Evolutionary conservation across 805 yeast genomes (phyloP), one percentile per base, ranked within the genome.

Genomic region (Metschnikowia picachoensis): DNA sequence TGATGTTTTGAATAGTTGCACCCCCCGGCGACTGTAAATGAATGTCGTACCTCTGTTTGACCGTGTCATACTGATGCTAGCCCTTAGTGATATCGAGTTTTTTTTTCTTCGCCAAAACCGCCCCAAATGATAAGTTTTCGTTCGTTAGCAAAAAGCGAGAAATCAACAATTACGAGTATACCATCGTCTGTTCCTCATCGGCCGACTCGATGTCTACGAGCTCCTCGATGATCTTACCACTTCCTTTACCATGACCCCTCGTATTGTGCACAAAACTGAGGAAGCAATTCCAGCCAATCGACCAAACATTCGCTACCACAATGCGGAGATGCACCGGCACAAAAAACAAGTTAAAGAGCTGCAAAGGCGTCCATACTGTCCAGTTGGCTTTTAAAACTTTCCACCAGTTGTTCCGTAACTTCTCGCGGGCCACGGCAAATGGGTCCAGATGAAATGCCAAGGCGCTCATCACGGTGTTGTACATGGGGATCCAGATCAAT

Each of bases 181-280:
- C 67, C 70, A 66, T 67, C 27, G 67, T 62, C 45, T 59, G 53
- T 50, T 64, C 68, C 48, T 64, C 60, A 37, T 59, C 62, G n/a
- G 62, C 63, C 32, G 68, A 66, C 49, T 70, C 73, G 30, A 69
- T 60, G 48, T 70, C 74, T 35, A 68, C 67, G 44, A 70, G 53
- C 47, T 68, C 72, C 54, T 70, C 74, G 35, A 70, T 48, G 31
- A 50, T 46, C 41, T 59, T 55, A n/a, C 70, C 71, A 41, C 67
- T 62, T 10, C 67, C 68, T 48, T 66, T 65, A 27, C 70, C 73
- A 42, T 67, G 74, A 9, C 70, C 67, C 49, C 60, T 57, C 13
- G 72, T 67, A 39, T 80, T 72, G 52, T 86, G 89, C 46, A 68
- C 62, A 44, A 60, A 67, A 53, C 74, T 70, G 59, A 71, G 66